These are phyloP conservation scores for Candida insectorum DNA, from an alignment of 805 yeast species.

Conservation along the genomic window DNA sequence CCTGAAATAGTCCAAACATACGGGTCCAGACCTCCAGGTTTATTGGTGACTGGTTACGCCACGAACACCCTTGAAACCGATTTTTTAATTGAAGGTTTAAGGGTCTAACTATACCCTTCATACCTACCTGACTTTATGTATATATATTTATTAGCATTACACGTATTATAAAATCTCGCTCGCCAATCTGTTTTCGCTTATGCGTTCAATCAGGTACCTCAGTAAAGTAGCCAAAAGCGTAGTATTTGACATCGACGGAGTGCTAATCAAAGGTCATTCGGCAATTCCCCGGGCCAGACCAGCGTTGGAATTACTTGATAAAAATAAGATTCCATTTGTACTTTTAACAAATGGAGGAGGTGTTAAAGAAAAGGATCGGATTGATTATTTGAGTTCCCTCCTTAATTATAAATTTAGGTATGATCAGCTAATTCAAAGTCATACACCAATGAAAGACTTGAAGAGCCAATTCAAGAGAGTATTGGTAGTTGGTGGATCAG, in stretches of 20 bases:
- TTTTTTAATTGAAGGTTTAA: conserved; percentile 6
- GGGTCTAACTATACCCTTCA: not conserved
- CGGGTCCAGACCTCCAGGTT: conserved; percentile 92
- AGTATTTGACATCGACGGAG: conserved; percentile 76
- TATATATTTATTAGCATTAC: too few species aligned
- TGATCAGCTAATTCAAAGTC: conserved; percentile 76
- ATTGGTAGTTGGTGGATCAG: conserved; percentile 80
- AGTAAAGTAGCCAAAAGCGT: conserved; percentile 10
- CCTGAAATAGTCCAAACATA: conserved; percentile 69
- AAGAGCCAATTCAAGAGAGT: conserved; percentile 47
- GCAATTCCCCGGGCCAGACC: conserved; percentile 64
- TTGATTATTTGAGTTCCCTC: conserved; percentile 18
- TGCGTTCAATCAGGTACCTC: not conserved
- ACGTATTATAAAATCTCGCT: too few species aligned
- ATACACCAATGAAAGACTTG: conserved; percentile 68
- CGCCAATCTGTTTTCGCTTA: too few species aligned
- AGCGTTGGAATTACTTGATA: conserved; percentile 54
- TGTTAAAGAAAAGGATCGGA: conserved; percentile 58
- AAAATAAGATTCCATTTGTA: conserved; percentile 67
- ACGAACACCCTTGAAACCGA: conserved; percentile 50
- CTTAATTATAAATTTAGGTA: conserved; percentile 41
- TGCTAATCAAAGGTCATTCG: conserved; percentile 66
- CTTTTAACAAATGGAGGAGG: conserved; percentile 93
- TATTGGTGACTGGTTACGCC: conserved; percentile 76
- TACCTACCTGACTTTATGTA: too few species aligned